phyloP scores from a whole-genome alignment of 75 land plant genomes.

The Cunninghamia lanceolata region DNA sequence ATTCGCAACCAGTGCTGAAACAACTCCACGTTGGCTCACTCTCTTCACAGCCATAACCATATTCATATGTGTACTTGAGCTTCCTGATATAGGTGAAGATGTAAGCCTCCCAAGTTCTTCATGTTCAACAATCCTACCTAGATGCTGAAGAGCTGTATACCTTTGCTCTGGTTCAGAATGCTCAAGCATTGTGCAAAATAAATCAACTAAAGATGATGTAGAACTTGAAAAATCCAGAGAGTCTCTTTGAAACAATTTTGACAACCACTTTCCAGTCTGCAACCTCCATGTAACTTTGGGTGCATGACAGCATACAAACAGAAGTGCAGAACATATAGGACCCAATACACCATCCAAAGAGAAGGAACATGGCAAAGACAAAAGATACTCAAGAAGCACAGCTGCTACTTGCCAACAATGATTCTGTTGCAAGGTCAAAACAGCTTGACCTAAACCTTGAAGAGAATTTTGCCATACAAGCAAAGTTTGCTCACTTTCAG shows the following conservation, averaged over 20 bases:
- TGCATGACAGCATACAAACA: constrained; percentile 54
- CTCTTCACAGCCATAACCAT: background rate
- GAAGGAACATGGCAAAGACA: constrained; percentile 42
- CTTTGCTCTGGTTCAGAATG: constrained; percentile 91
- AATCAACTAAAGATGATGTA: constrained; percentile 39
- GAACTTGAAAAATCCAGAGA: constrained; percentile 12
- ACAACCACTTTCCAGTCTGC: constrained; percentile 66
- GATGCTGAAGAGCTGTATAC: constrained; percentile 50
- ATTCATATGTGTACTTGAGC: background rate
- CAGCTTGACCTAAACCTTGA: constrained; percentile 30
- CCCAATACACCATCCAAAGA: constrained; percentile 29
- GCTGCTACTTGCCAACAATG: constrained; percentile 84
- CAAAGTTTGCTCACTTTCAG: constrained; percentile 12
- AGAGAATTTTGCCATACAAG: constrained; percentile 39
- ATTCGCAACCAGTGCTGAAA: constrained; percentile 46
- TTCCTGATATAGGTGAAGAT: constrained; percentile 1
- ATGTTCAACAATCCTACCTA: constrained; percentile 41
- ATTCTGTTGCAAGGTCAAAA: constrained; percentile 38
- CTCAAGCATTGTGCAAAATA: constrained; percentile 66
- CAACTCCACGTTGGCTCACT: constrained; percentile 9
- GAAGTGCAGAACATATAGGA: constrained; percentile 45
- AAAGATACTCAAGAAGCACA: constrained; percentile 64
- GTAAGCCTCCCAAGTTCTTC: constrained; percentile 23
- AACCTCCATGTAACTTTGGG: constrained; percentile 76
- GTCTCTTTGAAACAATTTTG: constrained; percentile 40